Base-by-base conservation (phyloP, 2,329 filamentous ascomycete genomes). In the Thyridium curvatum region DNA sequence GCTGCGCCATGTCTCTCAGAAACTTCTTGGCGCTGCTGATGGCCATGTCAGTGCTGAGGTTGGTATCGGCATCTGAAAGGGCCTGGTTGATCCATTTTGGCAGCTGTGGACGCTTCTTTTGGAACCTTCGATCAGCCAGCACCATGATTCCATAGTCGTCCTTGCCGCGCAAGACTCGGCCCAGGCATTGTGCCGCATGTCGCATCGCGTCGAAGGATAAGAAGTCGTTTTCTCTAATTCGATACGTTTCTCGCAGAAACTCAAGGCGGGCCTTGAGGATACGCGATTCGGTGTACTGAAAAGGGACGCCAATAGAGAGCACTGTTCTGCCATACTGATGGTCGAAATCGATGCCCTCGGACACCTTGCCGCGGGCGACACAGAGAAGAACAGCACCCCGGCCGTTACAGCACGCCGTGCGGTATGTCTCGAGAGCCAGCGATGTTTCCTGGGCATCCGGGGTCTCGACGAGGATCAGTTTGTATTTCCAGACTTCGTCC, bases 141-240 rank as follows among this genome's bases (percentile, higher is more conserved):
- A 98, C 91, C 93, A 98, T 98, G 69, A 98, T 87, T n/a, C 93
- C 93, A 61, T 98, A 98, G 62, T 98, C 93, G 56, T 98, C 94
- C 61, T 98, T 98, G 17, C 93, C 93, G 52, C 93, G 77, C 45
- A 98, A 69, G 32, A 98, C 93, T 57, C 93, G 90, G 12, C 93
- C 94, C 2, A 98, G 71, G 55, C 93, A 98, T 58, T 98, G 93
- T 1, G 93, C 91, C 12, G 93, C 93, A 58, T 98, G 93, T n/a
- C 93, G 82, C 91, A 98, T 98, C 16, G 93, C 93, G 57, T 98
- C 93, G 70, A 98, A 98, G 15, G 93, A 97, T 9, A 98, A 67
- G 56, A 98, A 98, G 57, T 98, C 94, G 50, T 95, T 94, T 59
- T 97, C 93, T 42, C 87, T 82, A 59, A 98, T 98, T 40, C 89